These are phyloP conservation scores for Xylaria sp. DNA, from an alignment of 2,329 filamentous ascomycete genomes.

Conservation along the genomic window DNA sequence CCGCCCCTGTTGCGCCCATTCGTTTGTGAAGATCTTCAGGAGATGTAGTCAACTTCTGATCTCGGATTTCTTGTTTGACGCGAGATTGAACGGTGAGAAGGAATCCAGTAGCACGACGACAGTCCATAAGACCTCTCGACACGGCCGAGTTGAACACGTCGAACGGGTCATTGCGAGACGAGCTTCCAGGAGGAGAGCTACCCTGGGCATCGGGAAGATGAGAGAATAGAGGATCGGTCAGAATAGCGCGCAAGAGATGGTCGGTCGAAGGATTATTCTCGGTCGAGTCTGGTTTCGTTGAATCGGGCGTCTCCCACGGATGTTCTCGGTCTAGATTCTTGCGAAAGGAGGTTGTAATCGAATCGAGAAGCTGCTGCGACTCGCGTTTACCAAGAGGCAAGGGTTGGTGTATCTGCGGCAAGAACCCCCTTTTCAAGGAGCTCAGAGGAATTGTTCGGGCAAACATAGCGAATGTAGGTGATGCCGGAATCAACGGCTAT, in stretches of 20 bases:
- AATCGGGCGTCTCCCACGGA: slow-evolving; percentile 37
- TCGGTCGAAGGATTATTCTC: slow-evolving; percentile 37
- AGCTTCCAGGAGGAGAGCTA: slow-evolving; percentile 17
- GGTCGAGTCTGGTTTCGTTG: not conserved
- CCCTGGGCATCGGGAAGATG: slow-evolving; percentile 21
- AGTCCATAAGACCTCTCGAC: slow-evolving; percentile 51
- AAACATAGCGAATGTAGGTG: slow-evolving; percentile 22
- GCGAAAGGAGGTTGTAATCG: slow-evolving; percentile 53
- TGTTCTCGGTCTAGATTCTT: slow-evolving; percentile 54
- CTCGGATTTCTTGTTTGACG: too few species aligned
- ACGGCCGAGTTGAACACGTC: slow-evolving; percentile 53
- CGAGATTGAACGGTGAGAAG: slow-evolving; percentile 42
- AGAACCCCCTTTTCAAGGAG: slow-evolving; percentile 37
- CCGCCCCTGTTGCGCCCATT: slow-evolving; percentile 41
- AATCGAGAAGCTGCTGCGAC: slow-evolving; percentile 50
- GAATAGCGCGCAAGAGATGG: slow-evolving; percentile 51
- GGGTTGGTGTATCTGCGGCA: slow-evolving; percentile 47
- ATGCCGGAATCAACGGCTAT: not conserved
- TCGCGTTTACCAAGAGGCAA: slow-evolving; percentile 46
- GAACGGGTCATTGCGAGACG: slow-evolving; percentile 44
- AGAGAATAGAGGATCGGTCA: slow-evolving; percentile 52
- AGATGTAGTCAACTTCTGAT: slow-evolving; percentile 35
- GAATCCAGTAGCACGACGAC: slow-evolving; percentile 49
- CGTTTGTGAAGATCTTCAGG: slow-evolving; percentile 31
- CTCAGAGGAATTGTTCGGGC: slow-evolving; percentile 34